A percentile compares a stretch with the other conserved stretches of the same genome.
Evolutionary conservation across 2,329 filamentous ascomycete genomes (phyloP).

Genomic region (Bipolaris zeicola): DNA sequence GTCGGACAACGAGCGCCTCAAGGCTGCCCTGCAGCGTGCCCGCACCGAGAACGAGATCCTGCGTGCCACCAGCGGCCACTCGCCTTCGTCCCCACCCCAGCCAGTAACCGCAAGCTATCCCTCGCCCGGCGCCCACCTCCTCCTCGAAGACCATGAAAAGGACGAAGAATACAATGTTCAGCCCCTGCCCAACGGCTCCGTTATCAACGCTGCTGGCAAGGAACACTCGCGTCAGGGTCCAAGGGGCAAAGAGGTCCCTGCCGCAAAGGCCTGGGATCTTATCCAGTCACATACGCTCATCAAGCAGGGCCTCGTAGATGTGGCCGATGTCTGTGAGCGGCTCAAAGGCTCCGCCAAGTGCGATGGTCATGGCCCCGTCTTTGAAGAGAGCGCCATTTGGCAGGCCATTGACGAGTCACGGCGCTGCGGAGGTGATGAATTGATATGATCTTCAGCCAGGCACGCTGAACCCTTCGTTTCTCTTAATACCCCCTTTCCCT

Average conservation of each 20-base stretch:
- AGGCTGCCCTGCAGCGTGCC: slow-evolving; percentile 80
- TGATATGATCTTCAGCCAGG: slow-evolving; percentile 56
- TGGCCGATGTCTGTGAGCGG: slow-evolving; percentile 78
- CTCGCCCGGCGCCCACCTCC: slow-evolving; percentile 46
- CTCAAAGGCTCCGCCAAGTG: slow-evolving; percentile 78
- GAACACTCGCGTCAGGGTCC: slow-evolving; percentile 31
- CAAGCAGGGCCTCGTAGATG: slow-evolving; percentile 77
- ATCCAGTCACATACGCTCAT: slow-evolving; percentile 82
- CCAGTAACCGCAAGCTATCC: slow-evolving; percentile 45
- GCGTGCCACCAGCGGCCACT: slow-evolving; percentile 70
- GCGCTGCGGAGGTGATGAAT: slow-evolving; percentile 76
- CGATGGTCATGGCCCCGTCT: slow-evolving; percentile 85
- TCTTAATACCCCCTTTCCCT: slow-evolving; percentile 12
- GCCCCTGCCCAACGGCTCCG: slow-evolving; percentile 34
- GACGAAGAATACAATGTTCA: slow-evolving; percentile 40
- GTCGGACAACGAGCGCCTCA: slow-evolving; percentile 85
- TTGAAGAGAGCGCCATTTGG: slow-evolving; percentile 75
- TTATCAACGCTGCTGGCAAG: slow-evolving; percentile 39
- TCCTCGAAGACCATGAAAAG: slow-evolving; percentile 10
- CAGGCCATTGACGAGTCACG: slow-evolving; percentile 79
- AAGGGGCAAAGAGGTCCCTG: slow-evolving; percentile 39
- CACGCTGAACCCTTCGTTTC: not conserved
- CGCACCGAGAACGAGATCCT: slow-evolving; percentile 93
- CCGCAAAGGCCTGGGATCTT: slow-evolving; percentile 76
- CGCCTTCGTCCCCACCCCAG: slow-evolving; percentile 50